Conservation (phyloP, 139 green algal genomes). For the Chlorella sp. region DNA sequence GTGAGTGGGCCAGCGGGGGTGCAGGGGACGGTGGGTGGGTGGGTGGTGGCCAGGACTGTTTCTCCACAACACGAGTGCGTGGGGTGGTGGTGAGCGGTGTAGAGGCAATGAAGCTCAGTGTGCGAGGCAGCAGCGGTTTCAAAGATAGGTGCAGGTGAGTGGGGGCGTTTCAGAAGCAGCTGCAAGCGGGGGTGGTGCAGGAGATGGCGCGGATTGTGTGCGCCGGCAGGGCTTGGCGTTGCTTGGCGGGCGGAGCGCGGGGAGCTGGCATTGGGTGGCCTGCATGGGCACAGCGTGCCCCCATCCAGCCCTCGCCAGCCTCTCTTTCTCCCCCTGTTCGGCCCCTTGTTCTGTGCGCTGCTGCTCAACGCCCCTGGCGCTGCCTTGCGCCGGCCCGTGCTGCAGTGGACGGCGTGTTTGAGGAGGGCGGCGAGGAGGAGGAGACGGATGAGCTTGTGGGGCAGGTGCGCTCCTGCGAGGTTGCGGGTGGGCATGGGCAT, state of each 20-base stretch:
- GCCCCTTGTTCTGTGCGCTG: not conserved
- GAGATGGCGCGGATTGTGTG: not conserved
- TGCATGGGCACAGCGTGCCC: not conserved
- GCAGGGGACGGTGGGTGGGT: not conserved
- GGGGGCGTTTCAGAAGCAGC: too few species aligned
- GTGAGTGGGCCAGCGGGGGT: not conserved
- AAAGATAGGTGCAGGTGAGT: too few species aligned
- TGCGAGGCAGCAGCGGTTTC: too few species aligned
- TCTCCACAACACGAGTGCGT: too few species aligned
- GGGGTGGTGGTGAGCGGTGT: too few species aligned
- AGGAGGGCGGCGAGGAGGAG: conserved; percentile 93
- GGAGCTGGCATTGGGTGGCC: not conserved
- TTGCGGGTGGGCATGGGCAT: too few species aligned
- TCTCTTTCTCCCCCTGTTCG: not conserved
- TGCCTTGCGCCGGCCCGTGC: conserved; percentile 33
- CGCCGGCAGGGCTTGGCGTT: not conserved
- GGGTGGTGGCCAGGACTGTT: not conserved
- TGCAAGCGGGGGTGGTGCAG: not conserved
- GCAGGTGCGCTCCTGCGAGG: conserved; percentile 45
- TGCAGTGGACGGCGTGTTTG: conserved; percentile 95
- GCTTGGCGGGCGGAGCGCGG: not conserved
- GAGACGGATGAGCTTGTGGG: conserved; percentile 95
- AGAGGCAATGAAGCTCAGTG: too few species aligned
- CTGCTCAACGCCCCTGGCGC: too few species aligned
- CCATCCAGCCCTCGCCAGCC: not conserved